Percentiles rank a stretch among this genome's conserved stretches.
Evolutionary conservation across 2,329 filamentous ascomycete species (phyloP).

Genomic region (Botryotinia calthae): DNA sequence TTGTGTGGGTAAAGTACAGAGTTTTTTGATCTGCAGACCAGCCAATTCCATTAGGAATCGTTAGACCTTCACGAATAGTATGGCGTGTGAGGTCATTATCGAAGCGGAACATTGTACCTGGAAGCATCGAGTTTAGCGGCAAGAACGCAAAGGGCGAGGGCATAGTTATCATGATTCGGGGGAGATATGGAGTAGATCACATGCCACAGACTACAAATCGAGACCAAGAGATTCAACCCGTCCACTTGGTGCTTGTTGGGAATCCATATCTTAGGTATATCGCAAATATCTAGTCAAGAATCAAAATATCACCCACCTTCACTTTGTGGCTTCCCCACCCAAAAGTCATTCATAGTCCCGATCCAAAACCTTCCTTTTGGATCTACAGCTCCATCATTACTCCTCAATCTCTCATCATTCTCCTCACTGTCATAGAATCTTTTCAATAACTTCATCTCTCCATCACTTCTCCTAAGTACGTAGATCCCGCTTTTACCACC

Average conservation of each 20-base stretch:
- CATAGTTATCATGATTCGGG: neutral
- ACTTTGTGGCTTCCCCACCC: conserved; percentile 38
- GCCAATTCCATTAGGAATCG: conserved; percentile 80
- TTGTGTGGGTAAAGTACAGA: conserved; percentile 75
- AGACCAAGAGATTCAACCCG: neutral
- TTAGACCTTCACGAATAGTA: conserved; percentile 61
- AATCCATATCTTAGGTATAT: neutral
- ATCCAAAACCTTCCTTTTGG: conserved; percentile 80
- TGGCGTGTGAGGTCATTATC: conserved; percentile 58
- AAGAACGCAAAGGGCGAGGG: neutral
- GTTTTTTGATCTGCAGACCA: conserved; percentile 72
- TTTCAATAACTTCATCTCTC: conserved; percentile 52
- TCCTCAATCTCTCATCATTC: conserved; percentile 50
- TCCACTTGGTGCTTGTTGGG: neutral
- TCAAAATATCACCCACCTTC: conserved; percentile 37
- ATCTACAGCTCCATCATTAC: conserved; percentile 84
- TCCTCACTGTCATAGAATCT: conserved; percentile 44
- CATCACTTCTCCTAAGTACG: conserved; percentile 64
- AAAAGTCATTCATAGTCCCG: conserved; percentile 80
- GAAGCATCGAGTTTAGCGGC: neutral
- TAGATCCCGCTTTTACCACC: conserved; percentile 81
- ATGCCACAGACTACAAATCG: neutral
- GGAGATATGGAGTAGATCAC: neutral
- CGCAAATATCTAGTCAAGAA: neutral
- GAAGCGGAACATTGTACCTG: conserved; percentile 73